Conservation (phyloP, 805 yeast genomes). For the Suhomyces prunicola region DNA sequence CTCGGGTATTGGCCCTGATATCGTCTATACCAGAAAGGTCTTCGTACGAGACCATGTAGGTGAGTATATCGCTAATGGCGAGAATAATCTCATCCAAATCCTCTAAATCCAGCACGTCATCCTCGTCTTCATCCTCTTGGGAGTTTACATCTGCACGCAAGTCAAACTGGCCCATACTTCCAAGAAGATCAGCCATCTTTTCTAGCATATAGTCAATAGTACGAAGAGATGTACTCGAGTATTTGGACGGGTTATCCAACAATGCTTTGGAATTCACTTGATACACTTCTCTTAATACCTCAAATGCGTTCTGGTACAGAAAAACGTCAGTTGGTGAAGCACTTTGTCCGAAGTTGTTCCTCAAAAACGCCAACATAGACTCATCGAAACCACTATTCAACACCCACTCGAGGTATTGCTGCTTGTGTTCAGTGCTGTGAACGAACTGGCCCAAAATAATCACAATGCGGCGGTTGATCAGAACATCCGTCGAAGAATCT, state of each 20-base stretch:
- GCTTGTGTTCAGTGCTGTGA: conserved; percentile 20
- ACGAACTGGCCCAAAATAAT: conserved; percentile 33
- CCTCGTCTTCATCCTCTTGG: not conserved
- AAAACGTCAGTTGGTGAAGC: conserved; percentile 6
- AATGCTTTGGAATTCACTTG: not conserved
- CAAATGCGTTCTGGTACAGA: not conserved
- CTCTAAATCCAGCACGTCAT: conserved; percentile 3
- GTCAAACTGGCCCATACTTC: not conserved
- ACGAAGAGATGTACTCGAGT: not conserved
- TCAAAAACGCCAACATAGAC: not conserved
- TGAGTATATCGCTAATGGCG: not conserved
- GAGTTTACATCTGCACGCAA: not conserved
- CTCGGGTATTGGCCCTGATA: conserved; percentile 2
- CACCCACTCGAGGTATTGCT: conserved; percentile 15
- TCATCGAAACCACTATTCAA: not conserved
- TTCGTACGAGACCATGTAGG: conserved; percentile 1
- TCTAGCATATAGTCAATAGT: not conserved
- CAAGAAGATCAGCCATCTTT: not conserved
- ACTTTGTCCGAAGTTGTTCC: not conserved
- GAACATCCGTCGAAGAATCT: not conserved
- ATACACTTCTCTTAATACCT: conserved; percentile 5
- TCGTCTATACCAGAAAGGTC: conserved; percentile 1
- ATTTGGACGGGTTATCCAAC: not conserved
- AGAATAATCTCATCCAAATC: conserved; percentile 3
- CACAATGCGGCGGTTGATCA: conserved; percentile 10